These are phyloP conservation scores for Termitomyces titanicus DNA, from an alignment of 768 basidiomycete genomes.

Conservation along the genomic window DNA sequence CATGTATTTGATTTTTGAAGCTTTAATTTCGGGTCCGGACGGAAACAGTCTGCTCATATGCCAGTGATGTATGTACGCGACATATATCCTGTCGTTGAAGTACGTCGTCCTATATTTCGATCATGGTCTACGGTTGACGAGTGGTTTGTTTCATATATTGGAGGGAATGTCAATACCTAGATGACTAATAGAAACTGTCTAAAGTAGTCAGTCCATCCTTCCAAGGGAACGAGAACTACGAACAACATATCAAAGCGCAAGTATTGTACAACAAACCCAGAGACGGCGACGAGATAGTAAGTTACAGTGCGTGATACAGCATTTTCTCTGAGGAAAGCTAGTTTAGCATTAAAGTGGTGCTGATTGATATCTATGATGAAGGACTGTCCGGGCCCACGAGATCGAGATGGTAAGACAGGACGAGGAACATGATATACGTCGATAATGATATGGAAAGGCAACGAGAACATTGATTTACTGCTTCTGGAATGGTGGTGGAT, in stretches of 20 bases:
- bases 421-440: background rate
- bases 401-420: background rate
- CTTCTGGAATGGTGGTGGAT: conserved; percentile 5
- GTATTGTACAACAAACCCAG: background rate
- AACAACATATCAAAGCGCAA: background rate
- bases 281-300: background rate
- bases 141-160: background rate
- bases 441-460: background rate
- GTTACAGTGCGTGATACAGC: conserved; percentile 8
- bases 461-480: background rate
- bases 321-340: background rate
- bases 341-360: background rate
- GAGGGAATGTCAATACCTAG: background rate
- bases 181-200: background rate
- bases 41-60: background rate
- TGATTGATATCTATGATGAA: conserved; percentile 1
- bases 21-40: too few relatives aligned
- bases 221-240: background rate
- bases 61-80: too few relatives aligned
- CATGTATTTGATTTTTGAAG: conserved; percentile 14
- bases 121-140: background rate
- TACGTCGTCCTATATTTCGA: background rate
- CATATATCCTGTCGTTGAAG: background rate
- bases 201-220: background rate
- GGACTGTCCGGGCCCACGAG: background rate